Evolutionary conservation across 1,284 basidiomycete genomes (phyloP), one percentile per base, ranked within the genome.

Genomic region (Coriolopsis trogii): DNA sequence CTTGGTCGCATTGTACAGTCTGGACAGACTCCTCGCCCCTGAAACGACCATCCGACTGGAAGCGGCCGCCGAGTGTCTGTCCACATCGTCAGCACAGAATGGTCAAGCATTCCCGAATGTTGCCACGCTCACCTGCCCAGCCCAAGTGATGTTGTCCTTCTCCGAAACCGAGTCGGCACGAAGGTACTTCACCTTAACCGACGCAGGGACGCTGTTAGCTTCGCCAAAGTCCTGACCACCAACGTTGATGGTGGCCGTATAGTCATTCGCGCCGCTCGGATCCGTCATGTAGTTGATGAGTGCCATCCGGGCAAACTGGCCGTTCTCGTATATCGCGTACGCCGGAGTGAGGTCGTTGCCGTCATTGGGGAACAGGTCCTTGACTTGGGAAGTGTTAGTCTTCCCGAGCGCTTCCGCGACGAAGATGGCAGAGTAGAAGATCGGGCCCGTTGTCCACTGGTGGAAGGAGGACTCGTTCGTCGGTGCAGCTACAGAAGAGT

Each of bases 91-190:
- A 30, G 34, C 7, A 29, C 16, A 6, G 21, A 9, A 2, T 3
- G n/a, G 26, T 18, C n/a, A 18, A 12, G n/a, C 7, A 13, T 9
- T 29, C 6, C 9, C 3, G 7, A 15, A 9, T 9, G 24, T 20
- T 18, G 25, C 25, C 12, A 16, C 7, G 6, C 31, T 16, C 23
- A 52, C 61, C 59, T 67, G 67, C 1, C 78, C 78, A n/a, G 79
- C 82, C 87, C 89, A 92, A 0, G 83, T 87, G 59, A 89, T 83
- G 65, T 88, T 84, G 51, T 73, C 74, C 62, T 86, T 87, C 57
- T 83, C 78, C 2, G 79, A 70, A 0, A 89, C 82, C 1, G 68
- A 79, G 0, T 67, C 60, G 3, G 84, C 78, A 1, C 64, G 58
- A 13, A 87, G 72, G 60, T 82, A 81, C 78, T 84, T 84, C 36